Evolutionary conservation across 495 filamentous ascomycete species (phyloP).

Genomic region (Penicillium odoratum): DNA sequence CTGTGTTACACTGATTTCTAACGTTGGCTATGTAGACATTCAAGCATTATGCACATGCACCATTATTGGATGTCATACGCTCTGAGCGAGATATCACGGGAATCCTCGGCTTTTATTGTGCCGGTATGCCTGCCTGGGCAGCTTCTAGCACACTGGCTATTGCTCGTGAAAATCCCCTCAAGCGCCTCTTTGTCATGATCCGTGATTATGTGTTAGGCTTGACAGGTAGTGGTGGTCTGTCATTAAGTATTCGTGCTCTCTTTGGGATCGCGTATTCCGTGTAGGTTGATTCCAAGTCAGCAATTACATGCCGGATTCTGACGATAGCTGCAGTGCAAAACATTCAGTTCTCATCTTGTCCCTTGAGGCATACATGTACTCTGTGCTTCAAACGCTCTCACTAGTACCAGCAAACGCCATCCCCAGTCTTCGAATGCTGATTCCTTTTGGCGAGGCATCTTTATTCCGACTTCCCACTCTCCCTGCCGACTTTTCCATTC

Average conservation of each 20-base stretch:
- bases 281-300: slow-evolving; percentile 24
- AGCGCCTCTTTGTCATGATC: slow-evolving; percentile 33
- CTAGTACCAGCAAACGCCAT: slow-evolving; percentile 38
- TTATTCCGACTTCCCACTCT: slow-evolving; percentile 35
- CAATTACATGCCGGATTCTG: slow-evolving; percentile 9
- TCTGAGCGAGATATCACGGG: slow-evolving; percentile 39
- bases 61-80: slow-evolving; percentile 39
- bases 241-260: slow-evolving; percentile 28
- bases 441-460: slow-evolving; percentile 39
- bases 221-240: slow-evolving; percentile 24
- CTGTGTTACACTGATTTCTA: slow-evolving; percentile 9
- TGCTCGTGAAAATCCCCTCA: slow-evolving; percentile 41
- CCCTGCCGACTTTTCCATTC: slow-evolving; percentile 32
- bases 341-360: slow-evolving; percentile 40
- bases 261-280: slow-evolving; percentile 35
- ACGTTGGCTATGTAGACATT: slow-evolving; percentile 42
- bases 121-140: slow-evolving; percentile 48
- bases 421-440: slow-evolving; percentile 29
- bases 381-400: slow-evolving; percentile 49
- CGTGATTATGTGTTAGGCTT: slow-evolving; percentile 29
- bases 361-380: slow-evolving; percentile 49
- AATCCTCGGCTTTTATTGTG: slow-evolving; percentile 42
- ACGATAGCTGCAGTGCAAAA: slow-evolving; percentile 31
- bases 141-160: slow-evolving; percentile 42
- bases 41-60: slow-evolving; percentile 40